phyloP scores from a whole-genome alignment of 2,329 filamentous ascomycete genomes.

The Phaeosphaeriaceae sp. region DNA sequence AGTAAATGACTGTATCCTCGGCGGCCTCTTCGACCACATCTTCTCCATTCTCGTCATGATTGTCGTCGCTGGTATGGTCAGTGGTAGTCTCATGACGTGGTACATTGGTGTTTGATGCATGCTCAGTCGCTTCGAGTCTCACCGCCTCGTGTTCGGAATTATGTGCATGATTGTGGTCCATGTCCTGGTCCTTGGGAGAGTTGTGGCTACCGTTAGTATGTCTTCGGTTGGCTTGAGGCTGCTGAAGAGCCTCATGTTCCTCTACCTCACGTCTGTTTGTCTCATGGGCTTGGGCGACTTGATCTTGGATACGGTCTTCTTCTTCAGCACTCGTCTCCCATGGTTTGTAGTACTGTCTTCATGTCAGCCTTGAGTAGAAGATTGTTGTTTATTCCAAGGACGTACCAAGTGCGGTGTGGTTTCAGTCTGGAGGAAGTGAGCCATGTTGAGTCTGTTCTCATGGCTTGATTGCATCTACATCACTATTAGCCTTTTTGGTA shows the following conservation, averaged over 20 bases:
- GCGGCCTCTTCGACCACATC: slow-evolving; percentile 78
- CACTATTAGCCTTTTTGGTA: too few relatives aligned
- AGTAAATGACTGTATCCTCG: slow-evolving; percentile 93
- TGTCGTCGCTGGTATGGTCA: slow-evolving; percentile 51
- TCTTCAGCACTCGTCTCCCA: slow-evolving; percentile 76
- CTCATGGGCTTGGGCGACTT: slow-evolving; percentile 70
- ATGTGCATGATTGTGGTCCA: slow-evolving; percentile 32
- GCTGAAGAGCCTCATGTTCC: slow-evolving; percentile 61
- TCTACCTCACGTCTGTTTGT: slow-evolving; percentile 69
- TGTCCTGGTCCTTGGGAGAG: slow-evolving; percentile 30
- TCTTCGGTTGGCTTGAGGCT: slow-evolving; percentile 34
- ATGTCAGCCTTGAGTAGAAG: slow-evolving; percentile 31
- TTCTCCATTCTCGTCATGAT: slow-evolving; percentile 73
- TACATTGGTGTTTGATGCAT: slow-evolving; percentile 24
- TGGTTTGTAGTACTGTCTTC: slow-evolving; percentile 78
- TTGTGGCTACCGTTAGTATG: slow-evolving; percentile 31
- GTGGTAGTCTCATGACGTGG: slow-evolving; percentile 35
- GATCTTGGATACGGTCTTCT: slow-evolving; percentile 72
- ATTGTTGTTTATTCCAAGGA: slow-evolving; percentile 15
- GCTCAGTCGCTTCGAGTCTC: slow-evolving; percentile 19
- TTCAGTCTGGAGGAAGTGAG: slow-evolving; percentile 75
- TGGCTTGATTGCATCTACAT: slow-evolving; percentile 76
- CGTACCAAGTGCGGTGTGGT: slow-evolving; percentile 76
- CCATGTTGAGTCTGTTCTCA: slow-evolving; percentile 71
- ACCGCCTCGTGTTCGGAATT: slow-evolving; percentile 22